phyloP scores from a whole-genome alignment of 1,284 basidiomycete genomes.

The Ustilago crameri region DNA sequence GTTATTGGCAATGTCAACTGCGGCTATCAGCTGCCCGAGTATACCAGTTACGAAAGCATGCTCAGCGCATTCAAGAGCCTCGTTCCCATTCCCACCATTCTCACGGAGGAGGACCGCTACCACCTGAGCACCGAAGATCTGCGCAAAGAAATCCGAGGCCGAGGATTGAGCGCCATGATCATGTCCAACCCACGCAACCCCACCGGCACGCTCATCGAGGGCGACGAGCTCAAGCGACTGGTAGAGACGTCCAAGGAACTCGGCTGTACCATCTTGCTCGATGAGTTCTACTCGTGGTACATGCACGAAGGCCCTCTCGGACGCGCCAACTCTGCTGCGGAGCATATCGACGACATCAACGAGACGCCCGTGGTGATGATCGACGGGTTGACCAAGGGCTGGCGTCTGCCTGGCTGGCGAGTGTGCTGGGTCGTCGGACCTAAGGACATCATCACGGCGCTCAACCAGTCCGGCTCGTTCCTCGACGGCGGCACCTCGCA shows the following conservation, averaged over 20 bases:
- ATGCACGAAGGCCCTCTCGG: conserved; percentile 82
- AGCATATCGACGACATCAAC: conserved; percentile 85
- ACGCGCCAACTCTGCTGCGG: conserved; percentile 82
- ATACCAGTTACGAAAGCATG: conserved; percentile 77
- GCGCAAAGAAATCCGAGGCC: conserved; percentile 58
- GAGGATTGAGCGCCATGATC: conserved; percentile 83
- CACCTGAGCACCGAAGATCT: conserved; percentile 77
- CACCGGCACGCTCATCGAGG: conserved; percentile 78
- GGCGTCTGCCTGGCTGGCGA: conserved; percentile 60
- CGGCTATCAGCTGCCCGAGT: conserved; percentile 83
- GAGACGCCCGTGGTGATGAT: conserved; percentile 83
- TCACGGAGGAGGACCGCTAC: conserved; percentile 73
- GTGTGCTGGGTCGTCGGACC: conserved; percentile 89
- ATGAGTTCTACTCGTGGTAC: conserved; percentile 93
- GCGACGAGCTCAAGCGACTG: conserved; percentile 82
- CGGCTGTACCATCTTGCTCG: conserved; percentile 82
- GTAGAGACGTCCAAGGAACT: conserved; percentile 77
- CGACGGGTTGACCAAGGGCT: conserved; percentile 90
- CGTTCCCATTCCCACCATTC: conserved; percentile 73
- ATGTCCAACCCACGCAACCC: conserved; percentile 92
- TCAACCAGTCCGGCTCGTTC: conserved; percentile 55
- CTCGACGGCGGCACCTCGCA: conserved; percentile 57
- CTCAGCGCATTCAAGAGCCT: conserved; percentile 87
- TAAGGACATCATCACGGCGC: conserved; percentile 55
- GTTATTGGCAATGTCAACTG: conserved; percentile 81